Percentiles rank a stretch among this genome's conserved stretches.
Evolutionary conservation across 129 eudicot genomes (phyloP).

Genomic region (Pseudognaphalium luteoalbum): DNA sequence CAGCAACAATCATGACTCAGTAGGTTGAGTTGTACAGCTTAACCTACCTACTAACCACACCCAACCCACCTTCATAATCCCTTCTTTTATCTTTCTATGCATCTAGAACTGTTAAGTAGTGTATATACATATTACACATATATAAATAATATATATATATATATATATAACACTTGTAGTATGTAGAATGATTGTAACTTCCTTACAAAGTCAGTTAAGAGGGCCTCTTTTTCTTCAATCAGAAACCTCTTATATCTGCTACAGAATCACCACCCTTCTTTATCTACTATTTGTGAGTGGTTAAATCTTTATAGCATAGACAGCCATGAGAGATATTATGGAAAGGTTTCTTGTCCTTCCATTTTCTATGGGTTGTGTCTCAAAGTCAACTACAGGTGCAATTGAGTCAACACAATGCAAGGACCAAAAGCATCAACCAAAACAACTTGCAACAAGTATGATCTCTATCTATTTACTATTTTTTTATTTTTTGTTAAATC

Average conservation of each 20-base stretch:
- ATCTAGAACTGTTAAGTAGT: conserved; percentile 22
- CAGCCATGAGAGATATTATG: conserved; percentile 47
- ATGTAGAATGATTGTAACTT: conserved; percentile 55
- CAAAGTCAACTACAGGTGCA: conserved; percentile 51
- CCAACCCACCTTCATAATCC: conserved; percentile 43
- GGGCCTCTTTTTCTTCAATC: conserved; percentile 21
- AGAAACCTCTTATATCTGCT: conserved; percentile 27
- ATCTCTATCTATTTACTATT: not conserved
- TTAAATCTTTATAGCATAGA: conserved; percentile 2
- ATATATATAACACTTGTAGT: conserved; percentile 25
- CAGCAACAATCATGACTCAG: conserved; percentile 38
- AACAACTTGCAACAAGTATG: conserved; percentile 38
- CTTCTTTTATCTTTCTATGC: conserved; percentile 1
- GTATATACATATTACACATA: conserved; percentile 1
- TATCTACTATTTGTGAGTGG: conserved; percentile 7
- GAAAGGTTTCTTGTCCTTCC: conserved; percentile 65
- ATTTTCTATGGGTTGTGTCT: conserved; percentile 60
- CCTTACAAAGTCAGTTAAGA: conserved; percentile 44
- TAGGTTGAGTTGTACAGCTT: conserved; percentile 82
- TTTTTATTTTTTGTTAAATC: not conserved
- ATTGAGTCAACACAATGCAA: conserved; percentile 28
- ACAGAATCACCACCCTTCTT: not conserved
- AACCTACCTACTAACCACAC: conserved; percentile 66
- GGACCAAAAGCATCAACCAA: conserved; percentile 33
- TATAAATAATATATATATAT: no score